Evolutionary conservation across 1,284 basidiomycete species (phyloP).

Genomic region (Porodaedalea pini): DNA sequence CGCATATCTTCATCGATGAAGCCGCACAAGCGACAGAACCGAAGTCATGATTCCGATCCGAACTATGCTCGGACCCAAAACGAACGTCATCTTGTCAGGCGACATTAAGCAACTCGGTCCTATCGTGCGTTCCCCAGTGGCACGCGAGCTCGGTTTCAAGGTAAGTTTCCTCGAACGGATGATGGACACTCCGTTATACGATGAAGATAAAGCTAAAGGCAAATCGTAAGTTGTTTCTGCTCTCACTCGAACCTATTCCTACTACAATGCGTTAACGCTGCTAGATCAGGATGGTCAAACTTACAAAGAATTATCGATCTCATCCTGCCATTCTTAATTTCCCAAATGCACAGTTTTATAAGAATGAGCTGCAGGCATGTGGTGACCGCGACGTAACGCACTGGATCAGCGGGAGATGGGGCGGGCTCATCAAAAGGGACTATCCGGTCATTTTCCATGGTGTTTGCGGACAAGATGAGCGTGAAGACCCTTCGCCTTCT

Average conservation of each 20-base stretch:
- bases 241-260: neutral
- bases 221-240: conserved; percentile 36
- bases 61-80: conserved; percentile 46
- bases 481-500: conserved; percentile 43
- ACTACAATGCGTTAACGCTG: neutral
- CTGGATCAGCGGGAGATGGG: conserved; percentile 31
- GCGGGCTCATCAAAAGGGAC: conserved; percentile 31
- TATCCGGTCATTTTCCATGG: conserved; percentile 50
- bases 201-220: conserved; percentile 36
- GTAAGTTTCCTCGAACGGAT: conserved; percentile 55
- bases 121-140: conserved; percentile 50
- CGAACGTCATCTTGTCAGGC: conserved; percentile 56
- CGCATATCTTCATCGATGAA: conserved; percentile 41
- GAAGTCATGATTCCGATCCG: conserved; percentile 56
- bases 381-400: conserved; percentile 37
- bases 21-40: conserved; percentile 52
- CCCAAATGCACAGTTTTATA: conserved; percentile 56
- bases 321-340: conserved; percentile 53
- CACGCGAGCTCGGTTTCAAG: conserved; percentile 48
- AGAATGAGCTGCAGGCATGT: conserved; percentile 43
- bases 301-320: conserved; percentile 56
- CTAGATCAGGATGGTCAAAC: conserved; percentile 41
- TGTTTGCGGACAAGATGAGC: conserved; percentile 40
- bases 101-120: conserved; percentile 64
- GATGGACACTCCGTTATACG: conserved; percentile 47